A percentile compares a stretch with the other conserved stretches of the same genome.
These are phyloP conservation scores for Penicillium desertorum DNA, from an alignment of 495 filamentous ascomycete species.

Conservation along the genomic window DNA sequence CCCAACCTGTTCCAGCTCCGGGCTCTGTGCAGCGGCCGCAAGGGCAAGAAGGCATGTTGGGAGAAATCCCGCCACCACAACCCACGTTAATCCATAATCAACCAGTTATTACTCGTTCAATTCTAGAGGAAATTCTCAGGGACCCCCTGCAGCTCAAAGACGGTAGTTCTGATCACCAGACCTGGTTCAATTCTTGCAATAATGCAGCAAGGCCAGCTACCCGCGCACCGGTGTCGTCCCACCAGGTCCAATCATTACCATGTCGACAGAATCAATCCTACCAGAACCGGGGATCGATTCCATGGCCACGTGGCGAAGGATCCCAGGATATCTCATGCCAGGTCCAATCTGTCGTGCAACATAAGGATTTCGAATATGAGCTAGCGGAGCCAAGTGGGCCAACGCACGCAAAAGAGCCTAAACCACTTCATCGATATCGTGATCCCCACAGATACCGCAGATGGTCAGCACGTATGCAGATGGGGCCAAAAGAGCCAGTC, in stretches of 20 bases:
- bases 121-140: slow-evolving; percentile 5
- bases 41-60: not conserved
- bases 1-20: not conserved
- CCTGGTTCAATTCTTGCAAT: not conserved
- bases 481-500: slow-evolving; percentile 20
- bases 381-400: not conserved
- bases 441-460: slow-evolving; percentile 28
- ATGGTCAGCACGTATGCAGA: slow-evolving; percentile 44
- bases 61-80: not conserved
- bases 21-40: not conserved
- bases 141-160: not conserved
- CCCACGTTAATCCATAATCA: not conserved
- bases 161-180: not conserved
- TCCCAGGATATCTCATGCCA: not conserved
- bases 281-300: not conserved
- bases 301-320: not conserved
- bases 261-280: not conserved
- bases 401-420: not conserved
- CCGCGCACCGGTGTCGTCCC: not conserved
- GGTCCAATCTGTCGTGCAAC: slow-evolving; percentile 1
- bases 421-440: not conserved
- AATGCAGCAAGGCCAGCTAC: not conserved
- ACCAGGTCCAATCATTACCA: not conserved
- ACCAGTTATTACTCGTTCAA: slow-evolving; percentile 2
- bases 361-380: not conserved